phyloP scores from a whole-genome alignment of 768 basidiomycete species.

The Leccinum disarticulatum region DNA sequence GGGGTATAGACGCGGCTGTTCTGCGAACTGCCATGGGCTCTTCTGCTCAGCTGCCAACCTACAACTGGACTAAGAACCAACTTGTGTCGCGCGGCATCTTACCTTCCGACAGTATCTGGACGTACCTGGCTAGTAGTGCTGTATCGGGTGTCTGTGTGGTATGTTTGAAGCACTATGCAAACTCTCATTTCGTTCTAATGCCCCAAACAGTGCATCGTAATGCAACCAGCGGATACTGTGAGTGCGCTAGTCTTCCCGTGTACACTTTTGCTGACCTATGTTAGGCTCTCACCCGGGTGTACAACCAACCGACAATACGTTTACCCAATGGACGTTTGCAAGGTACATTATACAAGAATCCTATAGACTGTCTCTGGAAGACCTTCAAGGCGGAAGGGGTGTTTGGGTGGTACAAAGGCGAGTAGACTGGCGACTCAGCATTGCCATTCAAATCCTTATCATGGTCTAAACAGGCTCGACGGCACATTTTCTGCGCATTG shows the following conservation, averaged over 20 bases:
- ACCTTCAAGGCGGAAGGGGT: slow-evolving; percentile 89
- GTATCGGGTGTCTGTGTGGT: slow-evolving; percentile 93
- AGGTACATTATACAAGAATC: slow-evolving; percentile 84
- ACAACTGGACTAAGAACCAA: slow-evolving; percentile 88
- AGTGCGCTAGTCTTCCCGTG: slow-evolving; percentile 25
- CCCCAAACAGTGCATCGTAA: slow-evolving; percentile 65
- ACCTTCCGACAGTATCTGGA: slow-evolving; percentile 77
- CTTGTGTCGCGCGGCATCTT: slow-evolving; percentile 68
- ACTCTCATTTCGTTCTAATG: slow-evolving; percentile 10
- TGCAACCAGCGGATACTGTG: slow-evolving; percentile 95
- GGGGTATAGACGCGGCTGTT: slow-evolving; percentile 93
- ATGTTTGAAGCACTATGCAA: slow-evolving; percentile 33
- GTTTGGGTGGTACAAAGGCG: slow-evolving; percentile 95
- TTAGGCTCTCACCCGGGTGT: slow-evolving; percentile 88
- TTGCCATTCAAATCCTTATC: background rate
- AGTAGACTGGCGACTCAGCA: background rate
- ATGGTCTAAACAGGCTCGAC: slow-evolving; percentile 65
- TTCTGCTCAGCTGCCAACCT: slow-evolving; percentile 93
- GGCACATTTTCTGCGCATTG: slow-evolving; percentile 90
- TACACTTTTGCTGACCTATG: slow-evolving; percentile 2
- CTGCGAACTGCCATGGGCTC: slow-evolving; percentile 94
- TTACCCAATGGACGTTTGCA: slow-evolving; percentile 69
- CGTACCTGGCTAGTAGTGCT: slow-evolving; percentile 84
- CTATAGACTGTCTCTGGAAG: slow-evolving; percentile 96
- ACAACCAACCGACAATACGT: slow-evolving; percentile 85